Percentiles rank a stretch among this genome's conserved stretches.
These are phyloP conservation scores for Protomyces gravidus DNA, from an alignment of 1,139 yeast genomes.

Conservation along the genomic window DNA sequence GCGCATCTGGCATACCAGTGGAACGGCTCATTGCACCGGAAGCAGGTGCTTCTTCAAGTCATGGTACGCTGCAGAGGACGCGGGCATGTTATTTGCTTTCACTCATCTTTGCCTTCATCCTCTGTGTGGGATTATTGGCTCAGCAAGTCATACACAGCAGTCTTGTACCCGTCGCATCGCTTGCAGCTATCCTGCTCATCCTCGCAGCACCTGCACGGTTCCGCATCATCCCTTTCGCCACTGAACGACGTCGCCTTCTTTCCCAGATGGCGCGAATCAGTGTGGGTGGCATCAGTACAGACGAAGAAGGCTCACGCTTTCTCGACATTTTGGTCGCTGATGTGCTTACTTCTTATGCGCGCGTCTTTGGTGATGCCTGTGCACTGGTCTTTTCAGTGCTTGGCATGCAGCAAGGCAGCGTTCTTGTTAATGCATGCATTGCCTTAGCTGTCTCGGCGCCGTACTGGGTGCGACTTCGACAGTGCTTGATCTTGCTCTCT, in stretches of 20 bases:
- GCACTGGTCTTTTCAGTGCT: constrained; percentile 36
- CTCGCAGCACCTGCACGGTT: constrained; percentile 38
- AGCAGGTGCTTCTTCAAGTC: neutral
- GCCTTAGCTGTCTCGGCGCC: constrained; percentile 58
- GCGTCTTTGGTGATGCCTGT: constrained; percentile 66
- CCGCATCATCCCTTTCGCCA: constrained; percentile 29
- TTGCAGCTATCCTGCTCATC: constrained; percentile 37
- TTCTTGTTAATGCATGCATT: constrained; percentile 43
- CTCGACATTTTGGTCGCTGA: constrained; percentile 79
- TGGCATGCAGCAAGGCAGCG: constrained; percentile 30
- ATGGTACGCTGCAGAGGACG: neutral
- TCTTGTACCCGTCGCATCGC: constrained; percentile 40
- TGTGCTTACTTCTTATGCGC: constrained; percentile 71
- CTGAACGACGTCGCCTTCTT: constrained; percentile 38
- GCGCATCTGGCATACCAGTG: constrained; percentile 26
- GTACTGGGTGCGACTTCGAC: constrained; percentile 65
- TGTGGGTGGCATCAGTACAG: constrained; percentile 53
- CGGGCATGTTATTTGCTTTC: neutral
- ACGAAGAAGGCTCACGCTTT: constrained; percentile 47
- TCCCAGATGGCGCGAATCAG: constrained; percentile 44
- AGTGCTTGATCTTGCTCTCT: constrained; percentile 68
- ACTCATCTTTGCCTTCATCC: neutral
- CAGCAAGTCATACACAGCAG: neutral
- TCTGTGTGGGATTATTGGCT: neutral
- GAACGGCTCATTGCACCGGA: constrained; percentile 37